Conservation (phyloP, 2,329 filamentous ascomycete species). For the Botrytis hyacinthi region DNA sequence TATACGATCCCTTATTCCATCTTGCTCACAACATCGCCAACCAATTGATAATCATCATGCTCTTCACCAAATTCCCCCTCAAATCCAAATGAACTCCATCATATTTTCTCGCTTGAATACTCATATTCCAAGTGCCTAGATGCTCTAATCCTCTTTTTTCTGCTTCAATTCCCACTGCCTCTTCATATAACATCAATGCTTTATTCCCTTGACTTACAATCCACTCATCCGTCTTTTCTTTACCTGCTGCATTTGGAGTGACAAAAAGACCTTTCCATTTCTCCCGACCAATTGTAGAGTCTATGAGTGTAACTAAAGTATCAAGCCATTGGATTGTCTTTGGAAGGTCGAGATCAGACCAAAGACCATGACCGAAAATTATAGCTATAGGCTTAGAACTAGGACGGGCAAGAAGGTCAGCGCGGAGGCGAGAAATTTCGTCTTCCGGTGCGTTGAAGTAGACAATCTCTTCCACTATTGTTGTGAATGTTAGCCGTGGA, state of each 20-base stretch:
- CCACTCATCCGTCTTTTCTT: conserved; percentile 47
- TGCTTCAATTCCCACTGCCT: conserved; percentile 33
- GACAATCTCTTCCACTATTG: conserved; percentile 44
- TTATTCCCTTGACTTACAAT: conserved; percentile 49
- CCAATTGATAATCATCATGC: conserved; percentile 51
- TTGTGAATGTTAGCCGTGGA: background rate
- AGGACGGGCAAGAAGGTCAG: conserved; percentile 36
- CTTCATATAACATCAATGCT: conserved; percentile 47
- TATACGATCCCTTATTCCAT: background rate
- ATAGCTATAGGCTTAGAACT: conserved; percentile 41
- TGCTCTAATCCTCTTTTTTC: conserved; percentile 44
- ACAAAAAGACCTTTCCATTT: conserved; percentile 39
- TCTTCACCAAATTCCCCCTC: conserved; percentile 48
- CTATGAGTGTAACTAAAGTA: conserved; percentile 38
- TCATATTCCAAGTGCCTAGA: conserved; percentile 52
- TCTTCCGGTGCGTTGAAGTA: conserved; percentile 44
- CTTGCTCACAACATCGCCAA: conserved; percentile 30
- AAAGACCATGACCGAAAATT: conserved; percentile 48
- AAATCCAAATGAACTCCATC: conserved; percentile 50
- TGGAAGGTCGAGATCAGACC: conserved; percentile 47
- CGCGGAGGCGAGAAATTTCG: conserved; percentile 43
- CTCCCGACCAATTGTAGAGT: conserved; percentile 15
- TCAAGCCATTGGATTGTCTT: conserved; percentile 45
- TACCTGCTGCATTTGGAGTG: conserved; percentile 48
- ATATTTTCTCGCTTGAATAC: conserved; percentile 47